A percentile compares a stretch with the other conserved stretches of the same genome.
These are phyloP conservation scores for Actinomucor elegans DNA, from an alignment of 371 early-diverging fungal species.

Conservation along the genomic window DNA sequence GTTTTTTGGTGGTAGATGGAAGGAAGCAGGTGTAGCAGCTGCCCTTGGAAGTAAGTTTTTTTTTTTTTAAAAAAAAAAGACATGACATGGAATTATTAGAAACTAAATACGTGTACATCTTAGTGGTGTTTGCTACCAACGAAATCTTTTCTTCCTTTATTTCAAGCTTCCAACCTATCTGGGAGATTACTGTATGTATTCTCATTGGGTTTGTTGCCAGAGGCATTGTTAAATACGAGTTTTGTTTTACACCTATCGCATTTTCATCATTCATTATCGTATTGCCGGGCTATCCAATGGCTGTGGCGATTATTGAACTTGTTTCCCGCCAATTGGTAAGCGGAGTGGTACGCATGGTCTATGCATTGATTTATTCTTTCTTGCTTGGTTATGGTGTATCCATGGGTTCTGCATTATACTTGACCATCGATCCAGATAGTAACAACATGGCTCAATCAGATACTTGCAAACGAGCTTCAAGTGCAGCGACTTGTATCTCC, in stretches of 20 bases:
- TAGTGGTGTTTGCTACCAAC: slow-evolving; percentile 45
- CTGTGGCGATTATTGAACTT: slow-evolving; percentile 77
- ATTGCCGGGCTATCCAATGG: slow-evolving; percentile 74
- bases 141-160: slow-evolving; percentile 37
- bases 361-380: slow-evolving; percentile 77
- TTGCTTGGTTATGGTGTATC: slow-evolving; percentile 79
- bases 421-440: slow-evolving; percentile 29
- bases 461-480: slow-evolving; percentile 17
- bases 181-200: slow-evolving; percentile 71
- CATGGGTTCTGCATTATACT: slow-evolving; percentile 60
- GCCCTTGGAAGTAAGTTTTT: slow-evolving; percentile 43
- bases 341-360: slow-evolving; percentile 80
- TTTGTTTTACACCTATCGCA: slow-evolving; percentile 51
- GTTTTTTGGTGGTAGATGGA: slow-evolving; percentile 48
- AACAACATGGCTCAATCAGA: not conserved
- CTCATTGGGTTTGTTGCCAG: slow-evolving; percentile 65
- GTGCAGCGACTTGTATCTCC: slow-evolving; percentile 27
- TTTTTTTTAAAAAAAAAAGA: not conserved
- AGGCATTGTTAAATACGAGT: slow-evolving; percentile 30
- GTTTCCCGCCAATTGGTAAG: slow-evolving; percentile 82
- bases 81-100: not conserved
- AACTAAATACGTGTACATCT: no score
- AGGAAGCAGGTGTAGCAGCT: slow-evolving; percentile 41
- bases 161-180: slow-evolving; percentile 51
- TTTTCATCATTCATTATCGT: slow-evolving; percentile 58